phyloP scores from a whole-genome alignment of 345 rosid genomes.

The Garcia nutans region DNA sequence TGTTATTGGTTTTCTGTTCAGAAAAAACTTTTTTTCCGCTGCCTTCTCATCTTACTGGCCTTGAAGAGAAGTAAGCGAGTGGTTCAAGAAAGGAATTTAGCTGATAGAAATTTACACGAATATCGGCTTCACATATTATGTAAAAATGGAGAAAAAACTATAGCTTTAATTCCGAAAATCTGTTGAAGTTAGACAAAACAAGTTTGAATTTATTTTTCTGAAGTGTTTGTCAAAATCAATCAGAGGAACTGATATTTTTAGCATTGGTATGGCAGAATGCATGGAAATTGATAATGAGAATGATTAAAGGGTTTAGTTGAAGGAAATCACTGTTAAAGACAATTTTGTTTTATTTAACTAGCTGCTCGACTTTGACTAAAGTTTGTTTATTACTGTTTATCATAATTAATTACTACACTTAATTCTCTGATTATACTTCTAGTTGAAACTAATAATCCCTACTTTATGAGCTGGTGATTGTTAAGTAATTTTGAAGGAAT shows the following conservation, averaged over 20 bases:
- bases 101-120: not conserved
- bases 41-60: not conserved
- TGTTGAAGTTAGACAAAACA: not conserved
- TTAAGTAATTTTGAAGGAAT: not conserved
- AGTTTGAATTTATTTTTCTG: not conserved
- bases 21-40: not conserved
- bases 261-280: not conserved
- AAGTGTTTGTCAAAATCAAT: not conserved
- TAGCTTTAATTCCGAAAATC: not conserved
- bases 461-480: conserved; percentile 5
- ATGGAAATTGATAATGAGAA: conserved; percentile 17
- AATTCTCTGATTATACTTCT: conserved; percentile 13
- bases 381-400: conserved; percentile 9
- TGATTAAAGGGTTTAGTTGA: conserved; percentile 39
- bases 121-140: not conserved
- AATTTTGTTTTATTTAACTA: conserved; percentile 16
- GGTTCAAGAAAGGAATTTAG: not conserved
- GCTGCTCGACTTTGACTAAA: conserved; percentile 19
- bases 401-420: conserved; percentile 8
- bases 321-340: conserved; percentile 32
- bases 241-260: not conserved
- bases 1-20: not conserved
- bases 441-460: conserved; percentile 12
- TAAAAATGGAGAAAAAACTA: no score
- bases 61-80: not conserved